Percentiles rank a stretch among this genome's conserved stretches.
These are phyloP conservation scores for Gentiana macrophylla DNA, from an alignment of 257 asterid species.

Conservation along the genomic window DNA sequence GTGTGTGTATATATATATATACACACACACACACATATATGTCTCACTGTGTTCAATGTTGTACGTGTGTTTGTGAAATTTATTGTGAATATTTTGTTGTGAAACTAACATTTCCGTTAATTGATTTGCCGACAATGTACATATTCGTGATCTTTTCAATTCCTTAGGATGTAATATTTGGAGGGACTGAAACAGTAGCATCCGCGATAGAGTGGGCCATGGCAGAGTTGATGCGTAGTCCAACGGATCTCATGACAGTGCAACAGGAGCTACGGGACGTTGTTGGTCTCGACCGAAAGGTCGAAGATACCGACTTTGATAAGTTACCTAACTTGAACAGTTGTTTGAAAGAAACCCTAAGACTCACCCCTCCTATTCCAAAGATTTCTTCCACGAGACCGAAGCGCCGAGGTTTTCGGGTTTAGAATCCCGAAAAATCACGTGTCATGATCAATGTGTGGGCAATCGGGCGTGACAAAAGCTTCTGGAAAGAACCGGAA, in stretches of 20 bases:
- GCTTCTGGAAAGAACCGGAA: conserved; percentile 34
- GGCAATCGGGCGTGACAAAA: conserved; percentile 40
- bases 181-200: conserved; percentile 43
- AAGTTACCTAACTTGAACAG: conserved; percentile 32
- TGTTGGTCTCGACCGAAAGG: conserved; percentile 27
- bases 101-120: too few relatives aligned
- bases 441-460: conserved; percentile 38
- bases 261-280: conserved; percentile 25
- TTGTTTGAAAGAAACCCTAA: conserved; percentile 37
- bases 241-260: conserved; percentile 20
- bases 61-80: too few relatives aligned
- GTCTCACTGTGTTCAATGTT: too few relatives aligned
- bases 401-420: conserved; percentile 23
- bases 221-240: conserved; percentile 40
- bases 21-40: too few relatives aligned
- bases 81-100: background rate
- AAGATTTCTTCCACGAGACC: conserved; percentile 40
- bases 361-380: conserved; percentile 51
- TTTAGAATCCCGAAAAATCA: conserved; percentile 32
- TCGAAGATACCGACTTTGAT: conserved; percentile 33
- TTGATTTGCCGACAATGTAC: too few relatives aligned
- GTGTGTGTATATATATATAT: too few relatives aligned
- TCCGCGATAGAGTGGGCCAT: conserved; percentile 43
- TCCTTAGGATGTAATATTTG: conserved; percentile 40
- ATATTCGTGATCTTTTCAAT: too few relatives aligned